phyloP scores from a whole-genome alignment of 140 eudicot genomes.

The Anethum foeniculum region DNA sequence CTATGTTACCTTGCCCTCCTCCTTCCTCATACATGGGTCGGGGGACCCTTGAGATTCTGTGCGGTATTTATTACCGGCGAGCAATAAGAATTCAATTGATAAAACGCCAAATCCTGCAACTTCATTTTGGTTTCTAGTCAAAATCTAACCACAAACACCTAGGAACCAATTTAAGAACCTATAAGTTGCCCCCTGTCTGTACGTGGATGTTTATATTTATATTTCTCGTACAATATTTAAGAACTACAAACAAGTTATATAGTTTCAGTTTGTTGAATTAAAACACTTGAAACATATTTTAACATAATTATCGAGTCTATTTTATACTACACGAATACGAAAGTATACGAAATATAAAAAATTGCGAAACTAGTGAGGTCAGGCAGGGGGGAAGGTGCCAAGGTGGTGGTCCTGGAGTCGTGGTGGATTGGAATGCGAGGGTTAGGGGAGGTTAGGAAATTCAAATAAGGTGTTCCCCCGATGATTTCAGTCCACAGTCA shows the following conservation, averaged over 20 bases:
- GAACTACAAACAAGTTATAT: background rate
- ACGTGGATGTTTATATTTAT: background rate
- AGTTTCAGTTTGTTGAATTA: too few species aligned
- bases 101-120: background rate
- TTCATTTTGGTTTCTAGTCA: background rate
- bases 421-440: background rate
- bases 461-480: background rate
- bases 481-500: constrained; percentile 2
- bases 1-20: background rate
- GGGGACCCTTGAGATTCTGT: background rate
- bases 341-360: background rate
- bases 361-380: background rate
- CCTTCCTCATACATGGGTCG: background rate
- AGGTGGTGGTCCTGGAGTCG: background rate
- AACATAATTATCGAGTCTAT: too few species aligned
- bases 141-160: background rate
- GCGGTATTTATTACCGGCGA: background rate
- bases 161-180: background rate
- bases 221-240: background rate
- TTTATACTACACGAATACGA: background rate
- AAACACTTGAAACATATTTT: too few species aligned
- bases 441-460: background rate
- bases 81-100: constrained; percentile 1
- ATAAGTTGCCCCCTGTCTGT: background rate
- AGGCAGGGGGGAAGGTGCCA: background rate